These are phyloP conservation scores for Lodderomyces metapsilosis DNA, from an alignment of 1,139 yeast genomes.

Conservation along the genomic window DNA sequence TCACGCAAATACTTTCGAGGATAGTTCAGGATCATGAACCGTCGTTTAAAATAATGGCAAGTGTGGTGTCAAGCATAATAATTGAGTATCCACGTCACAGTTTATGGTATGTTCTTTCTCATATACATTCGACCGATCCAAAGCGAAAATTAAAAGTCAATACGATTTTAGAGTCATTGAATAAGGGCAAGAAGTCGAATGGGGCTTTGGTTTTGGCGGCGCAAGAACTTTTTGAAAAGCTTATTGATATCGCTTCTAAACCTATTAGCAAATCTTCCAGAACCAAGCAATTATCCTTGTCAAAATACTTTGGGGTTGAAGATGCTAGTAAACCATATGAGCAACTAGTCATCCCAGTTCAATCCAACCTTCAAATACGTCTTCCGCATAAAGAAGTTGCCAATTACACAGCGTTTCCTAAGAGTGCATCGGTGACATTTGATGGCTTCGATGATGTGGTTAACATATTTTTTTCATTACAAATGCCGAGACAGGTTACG, in stretches of 20 bases:
- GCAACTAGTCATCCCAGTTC: slow-evolving; percentile 77
- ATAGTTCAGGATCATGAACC: slow-evolving; percentile 61
- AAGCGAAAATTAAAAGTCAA: slow-evolving; percentile 53
- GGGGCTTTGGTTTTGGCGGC: slow-evolving; percentile 20
- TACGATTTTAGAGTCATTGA: slow-evolving; percentile 21
- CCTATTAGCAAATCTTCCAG: slow-evolving; percentile 31
- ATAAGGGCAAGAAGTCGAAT: slow-evolving; percentile 6
- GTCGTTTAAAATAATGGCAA: slow-evolving; percentile 56
- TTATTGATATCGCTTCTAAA: slow-evolving; percentile 36
- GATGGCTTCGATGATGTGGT: slow-evolving; percentile 60
- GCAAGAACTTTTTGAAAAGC: slow-evolving; percentile 31
- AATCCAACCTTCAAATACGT: slow-evolving; percentile 65
- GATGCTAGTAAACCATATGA: slow-evolving; percentile 53
- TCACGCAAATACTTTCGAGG: slow-evolving; percentile 84
- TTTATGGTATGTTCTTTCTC: slow-evolving; percentile 81
- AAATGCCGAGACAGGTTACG: slow-evolving; percentile 78
- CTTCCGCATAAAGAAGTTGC: slow-evolving; percentile 54
- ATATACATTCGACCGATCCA: slow-evolving; percentile 63
- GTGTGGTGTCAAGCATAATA: slow-evolving; percentile 57
- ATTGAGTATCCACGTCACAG: slow-evolving; percentile 76
- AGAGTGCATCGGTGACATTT: slow-evolving; percentile 51
- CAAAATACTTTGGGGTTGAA: slow-evolving; percentile 46
- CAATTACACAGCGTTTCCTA: slow-evolving; percentile 47
- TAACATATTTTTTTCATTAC: slow-evolving; percentile 74
- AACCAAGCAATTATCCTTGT: slow-evolving; percentile 32